A percentile compares a stretch with the other conserved stretches of the same genome.
These are phyloP conservation scores for Citrus maxima DNA, from an alignment of 345 rosid genomes.

Conservation along the genomic window DNA sequence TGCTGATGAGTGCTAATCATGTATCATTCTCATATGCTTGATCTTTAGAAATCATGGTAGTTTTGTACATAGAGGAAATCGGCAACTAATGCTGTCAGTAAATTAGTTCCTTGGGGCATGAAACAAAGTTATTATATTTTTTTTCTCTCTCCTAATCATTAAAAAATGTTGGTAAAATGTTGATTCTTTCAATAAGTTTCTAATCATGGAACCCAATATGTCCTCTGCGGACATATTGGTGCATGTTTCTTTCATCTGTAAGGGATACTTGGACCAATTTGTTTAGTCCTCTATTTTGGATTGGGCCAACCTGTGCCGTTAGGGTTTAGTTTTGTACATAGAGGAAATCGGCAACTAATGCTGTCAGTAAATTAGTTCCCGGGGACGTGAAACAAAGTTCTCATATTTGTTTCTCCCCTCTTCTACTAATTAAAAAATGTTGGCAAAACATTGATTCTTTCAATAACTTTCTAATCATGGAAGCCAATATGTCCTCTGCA, in stretches of 20 bases:
- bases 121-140: background rate
- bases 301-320: background rate
- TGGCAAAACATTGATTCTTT: background rate
- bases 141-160: background rate
- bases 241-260: background rate
- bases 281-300: background rate
- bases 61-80: background rate
- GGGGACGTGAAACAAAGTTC: background rate
- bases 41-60: background rate
- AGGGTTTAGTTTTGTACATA: background rate
- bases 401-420: too few relatives aligned
- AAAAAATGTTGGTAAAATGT: background rate
- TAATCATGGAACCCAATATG: background rate
- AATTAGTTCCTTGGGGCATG: constrained; percentile 1
- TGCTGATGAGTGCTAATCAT: background rate
- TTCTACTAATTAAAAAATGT: background rate
- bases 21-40: background rate
- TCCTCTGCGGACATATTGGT: background rate
- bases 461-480: background rate
- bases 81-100: background rate
- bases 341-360: background rate
- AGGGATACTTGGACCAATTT: background rate
- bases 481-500: background rate
- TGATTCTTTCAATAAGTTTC: background rate
- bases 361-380: background rate